These are phyloP conservation scores for Sporothrix brunneoviolacea DNA, from an alignment of 2,329 filamentous ascomycete species.

Conservation along the genomic window DNA sequence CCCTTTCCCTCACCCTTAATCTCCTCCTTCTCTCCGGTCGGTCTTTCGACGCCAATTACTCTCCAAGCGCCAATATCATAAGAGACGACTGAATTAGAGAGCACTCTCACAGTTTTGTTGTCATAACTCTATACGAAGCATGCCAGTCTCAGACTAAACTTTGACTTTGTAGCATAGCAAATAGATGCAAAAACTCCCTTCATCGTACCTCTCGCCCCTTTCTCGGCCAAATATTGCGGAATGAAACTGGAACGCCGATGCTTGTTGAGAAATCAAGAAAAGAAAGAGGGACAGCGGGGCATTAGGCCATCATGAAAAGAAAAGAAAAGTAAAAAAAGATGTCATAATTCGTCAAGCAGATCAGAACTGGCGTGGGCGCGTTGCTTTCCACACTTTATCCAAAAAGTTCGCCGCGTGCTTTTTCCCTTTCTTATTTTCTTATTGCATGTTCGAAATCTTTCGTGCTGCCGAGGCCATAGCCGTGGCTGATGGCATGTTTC, in stretches of 20 bases:
- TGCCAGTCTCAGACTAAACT: too few species aligned
- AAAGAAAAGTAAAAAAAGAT: conserved; percentile 1
- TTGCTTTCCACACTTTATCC: not conserved
- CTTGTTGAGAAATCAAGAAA: not conserved
- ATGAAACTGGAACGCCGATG: not conserved
- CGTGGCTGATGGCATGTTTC: conserved; percentile 27
- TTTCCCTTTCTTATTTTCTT: not conserved
- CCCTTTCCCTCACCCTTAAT: not conserved
- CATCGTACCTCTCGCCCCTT: not conserved
- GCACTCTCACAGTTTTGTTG: too few species aligned
- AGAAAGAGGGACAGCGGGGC: too few species aligned
- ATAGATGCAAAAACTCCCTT: not conserved
- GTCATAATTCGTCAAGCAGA: conserved; percentile 11
- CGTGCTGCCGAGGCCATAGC: conserved; percentile 39
- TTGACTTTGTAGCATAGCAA: too few species aligned
- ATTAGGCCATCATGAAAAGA: not conserved
- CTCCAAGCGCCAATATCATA: not conserved
- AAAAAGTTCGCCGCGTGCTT: not conserved
- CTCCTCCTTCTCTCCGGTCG: not conserved
- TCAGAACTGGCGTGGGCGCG: not conserved
- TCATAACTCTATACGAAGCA: too few species aligned
- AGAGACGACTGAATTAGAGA: too few species aligned
- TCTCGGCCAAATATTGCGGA: not conserved
- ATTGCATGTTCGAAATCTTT: conserved; percentile 43
- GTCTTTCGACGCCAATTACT: not conserved